Conservation (phyloP, 768 basidiomycete species). For the Ramaria sp. region DNA sequence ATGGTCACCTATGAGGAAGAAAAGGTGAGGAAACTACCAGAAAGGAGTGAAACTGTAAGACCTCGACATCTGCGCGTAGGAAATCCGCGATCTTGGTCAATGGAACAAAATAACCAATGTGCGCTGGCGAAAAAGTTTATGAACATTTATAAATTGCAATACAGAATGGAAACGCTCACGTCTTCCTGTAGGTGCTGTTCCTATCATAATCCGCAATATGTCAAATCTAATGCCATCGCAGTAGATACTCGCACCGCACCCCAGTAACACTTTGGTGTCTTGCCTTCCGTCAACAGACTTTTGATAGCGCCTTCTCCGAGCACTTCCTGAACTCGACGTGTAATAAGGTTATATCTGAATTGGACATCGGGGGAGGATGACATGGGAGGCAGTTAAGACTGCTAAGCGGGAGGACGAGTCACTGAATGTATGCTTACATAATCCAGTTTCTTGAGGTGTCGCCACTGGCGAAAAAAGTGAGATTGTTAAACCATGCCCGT, state of each 20-base stretch:
- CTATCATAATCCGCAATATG: slow-evolving; percentile 28
- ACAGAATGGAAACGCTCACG: slow-evolving; percentile 45
- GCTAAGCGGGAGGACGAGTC: neutral
- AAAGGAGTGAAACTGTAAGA: slow-evolving; percentile 22
- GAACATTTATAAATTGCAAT: neutral
- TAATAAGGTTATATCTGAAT: slow-evolving; percentile 71
- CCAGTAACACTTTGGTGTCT: slow-evolving; percentile 83
- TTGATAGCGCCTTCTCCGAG: slow-evolving; percentile 81
- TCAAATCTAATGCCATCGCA: neutral
- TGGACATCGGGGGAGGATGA: slow-evolving; percentile 21
- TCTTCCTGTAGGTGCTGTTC: slow-evolving; percentile 87
- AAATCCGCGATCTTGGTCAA: slow-evolving; percentile 96
- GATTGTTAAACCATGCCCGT: too few relatives aligned
- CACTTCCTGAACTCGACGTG: slow-evolving; percentile 75
- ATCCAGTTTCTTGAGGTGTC: too few relatives aligned
- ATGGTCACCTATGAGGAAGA: slow-evolving; percentile 47
- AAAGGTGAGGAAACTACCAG: slow-evolving; percentile 1
- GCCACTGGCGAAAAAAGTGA: too few relatives aligned
- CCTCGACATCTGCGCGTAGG: slow-evolving; percentile 82
- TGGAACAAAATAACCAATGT: slow-evolving; percentile 95
- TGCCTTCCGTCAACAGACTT: slow-evolving; percentile 64
- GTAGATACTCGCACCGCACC: slow-evolving; percentile 40
- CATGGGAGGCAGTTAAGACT: slow-evolving; percentile 10
- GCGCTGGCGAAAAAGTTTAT: slow-evolving; percentile 42
- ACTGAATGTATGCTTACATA: neutral